Percentiles rank a stretch among this genome's conserved stretches.
phyloP scores from a whole-genome alignment of 768 basidiomycete genomes.

The Rhodotorula graminis region DNA sequence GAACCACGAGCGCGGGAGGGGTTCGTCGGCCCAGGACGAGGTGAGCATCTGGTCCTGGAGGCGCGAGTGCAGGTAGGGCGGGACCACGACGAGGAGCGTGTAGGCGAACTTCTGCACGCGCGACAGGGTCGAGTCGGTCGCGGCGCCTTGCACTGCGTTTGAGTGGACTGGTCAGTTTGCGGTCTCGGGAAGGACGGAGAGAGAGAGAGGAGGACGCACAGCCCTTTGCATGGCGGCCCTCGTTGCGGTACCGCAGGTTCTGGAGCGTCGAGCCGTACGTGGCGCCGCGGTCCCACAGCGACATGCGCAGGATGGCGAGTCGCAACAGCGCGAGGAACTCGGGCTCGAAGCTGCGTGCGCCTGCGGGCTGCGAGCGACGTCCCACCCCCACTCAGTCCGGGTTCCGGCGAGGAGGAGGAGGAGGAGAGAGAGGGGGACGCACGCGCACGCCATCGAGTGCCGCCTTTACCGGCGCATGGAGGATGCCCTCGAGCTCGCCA shows the following conservation, averaged over 20 bases:
- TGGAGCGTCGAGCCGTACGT: conserved; percentile 81
- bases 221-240: conserved; percentile 1
- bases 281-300: conserved; percentile 71
- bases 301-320: conserved; percentile 70
- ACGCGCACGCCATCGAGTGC: conserved; percentile 56
- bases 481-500: conserved; percentile 72
- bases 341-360: conserved; percentile 28
- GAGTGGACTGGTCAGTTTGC: neutral
- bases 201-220: neutral
- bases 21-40: conserved; percentile 41
- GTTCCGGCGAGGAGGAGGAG: conserved; percentile 46
- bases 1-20: conserved; percentile 26
- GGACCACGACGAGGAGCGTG: conserved; percentile 32
- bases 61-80: conserved; percentile 31
- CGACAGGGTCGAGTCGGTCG: conserved; percentile 11
- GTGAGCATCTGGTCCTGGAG: conserved; percentile 37
- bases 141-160: conserved; percentile 38
- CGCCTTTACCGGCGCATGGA: conserved; percentile 73
- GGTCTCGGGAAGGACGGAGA: too few relatives aligned
- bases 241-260: conserved; percentile 59
- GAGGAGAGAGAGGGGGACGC: conserved; percentile 47
- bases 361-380: conserved; percentile 60
- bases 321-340: conserved; percentile 50
- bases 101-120: conserved; percentile 22
- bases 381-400: conserved; percentile 47